Evolutionary conservation across 225 moss, liverwort and hornwort species (phyloP).

Genomic region (Pseudoscleropodium purum): DNA sequence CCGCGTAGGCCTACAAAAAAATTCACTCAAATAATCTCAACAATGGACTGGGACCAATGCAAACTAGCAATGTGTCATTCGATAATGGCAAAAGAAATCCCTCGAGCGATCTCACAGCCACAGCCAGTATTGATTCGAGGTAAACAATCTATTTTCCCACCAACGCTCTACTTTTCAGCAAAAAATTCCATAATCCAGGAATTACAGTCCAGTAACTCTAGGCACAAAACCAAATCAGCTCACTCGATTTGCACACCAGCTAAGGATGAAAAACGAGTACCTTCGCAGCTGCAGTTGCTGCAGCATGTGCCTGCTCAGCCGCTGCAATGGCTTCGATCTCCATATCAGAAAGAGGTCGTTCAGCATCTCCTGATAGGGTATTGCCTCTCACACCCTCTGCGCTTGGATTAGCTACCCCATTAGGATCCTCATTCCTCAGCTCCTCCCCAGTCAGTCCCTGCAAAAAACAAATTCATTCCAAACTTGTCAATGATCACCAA

Average conservation of each 20-base stretch:
- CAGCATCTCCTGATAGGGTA: slow-evolving; percentile 3
- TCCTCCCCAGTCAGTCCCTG: slow-evolving; percentile 33
- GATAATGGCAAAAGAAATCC: neutral
- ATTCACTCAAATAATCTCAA: neutral
- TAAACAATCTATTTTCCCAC: neutral
- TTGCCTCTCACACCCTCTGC: slow-evolving; percentile 16
- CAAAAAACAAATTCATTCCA: neutral
- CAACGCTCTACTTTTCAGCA: neutral
- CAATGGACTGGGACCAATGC: neutral
- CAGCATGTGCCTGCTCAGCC: slow-evolving; percentile 54
- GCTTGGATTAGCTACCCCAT: neutral
- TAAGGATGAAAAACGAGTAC: slow-evolving; percentile 3
- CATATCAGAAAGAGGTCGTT: slow-evolving; percentile 34
- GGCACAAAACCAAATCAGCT: neutral
- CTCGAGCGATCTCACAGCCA: neutral
- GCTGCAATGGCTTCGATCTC: slow-evolving; percentile 48
- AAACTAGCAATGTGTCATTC: neutral
- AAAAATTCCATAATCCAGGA: neutral
- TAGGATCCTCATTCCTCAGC: neutral
- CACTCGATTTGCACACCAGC: neutral
- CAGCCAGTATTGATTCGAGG: neutral
- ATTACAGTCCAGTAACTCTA: neutral
- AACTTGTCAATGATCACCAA: neutral
- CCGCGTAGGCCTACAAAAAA: slow-evolving; percentile 38
- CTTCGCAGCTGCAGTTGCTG: slow-evolving; percentile 56